phyloP scores from a whole-genome alignment of 2,329 filamentous ascomycete genomes.

The Xenosphaeropsis pyriputrescens region DNA sequence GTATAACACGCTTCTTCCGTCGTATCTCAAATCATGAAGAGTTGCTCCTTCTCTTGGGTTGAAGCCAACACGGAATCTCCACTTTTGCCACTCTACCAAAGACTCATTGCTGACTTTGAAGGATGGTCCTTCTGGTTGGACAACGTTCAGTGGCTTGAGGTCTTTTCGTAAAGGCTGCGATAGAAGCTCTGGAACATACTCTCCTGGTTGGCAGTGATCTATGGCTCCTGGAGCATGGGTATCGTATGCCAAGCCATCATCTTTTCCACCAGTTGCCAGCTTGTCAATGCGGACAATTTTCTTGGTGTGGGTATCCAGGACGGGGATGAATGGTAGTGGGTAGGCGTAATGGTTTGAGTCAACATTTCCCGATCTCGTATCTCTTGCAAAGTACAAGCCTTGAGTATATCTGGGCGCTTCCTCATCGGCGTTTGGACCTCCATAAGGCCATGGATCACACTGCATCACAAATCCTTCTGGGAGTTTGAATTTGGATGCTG shows the following conservation, averaged over 20 bases:
- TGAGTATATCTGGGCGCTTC: conserved; percentile 26
- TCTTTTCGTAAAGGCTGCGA: conserved; percentile 24
- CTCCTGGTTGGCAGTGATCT: conserved; percentile 20
- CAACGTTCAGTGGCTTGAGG: conserved; percentile 43
- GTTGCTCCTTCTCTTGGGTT: conserved; percentile 45
- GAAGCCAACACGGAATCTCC: conserved; percentile 47
- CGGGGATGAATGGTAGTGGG: conserved; percentile 29
- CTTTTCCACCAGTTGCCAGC: conserved; percentile 21
- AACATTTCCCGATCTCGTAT: conserved; percentile 27
- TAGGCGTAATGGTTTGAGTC: conserved; percentile 40
- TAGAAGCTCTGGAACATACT: conserved; percentile 26
- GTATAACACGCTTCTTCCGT: conserved; percentile 42
- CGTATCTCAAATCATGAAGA: conserved; percentile 45
- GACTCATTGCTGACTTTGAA: conserved; percentile 33
- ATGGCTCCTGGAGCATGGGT: conserved; percentile 28
- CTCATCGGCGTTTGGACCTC: conserved; percentile 27
- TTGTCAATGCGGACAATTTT: conserved; percentile 32
- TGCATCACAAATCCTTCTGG: conserved; percentile 36
- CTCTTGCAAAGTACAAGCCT: conserved; percentile 32
- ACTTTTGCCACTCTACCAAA: conserved; percentile 36
- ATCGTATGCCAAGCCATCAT: conserved; percentile 25
- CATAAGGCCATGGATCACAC: conserved; percentile 36
- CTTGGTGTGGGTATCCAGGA: conserved; percentile 30
- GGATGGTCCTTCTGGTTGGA: conserved; percentile 46
- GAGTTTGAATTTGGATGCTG: conserved; percentile 29